A percentile compares a stretch with the other conserved stretches of the same genome.
Conservation (phyloP, 768 basidiomycete species). For the Agaricus blazei region DNA sequence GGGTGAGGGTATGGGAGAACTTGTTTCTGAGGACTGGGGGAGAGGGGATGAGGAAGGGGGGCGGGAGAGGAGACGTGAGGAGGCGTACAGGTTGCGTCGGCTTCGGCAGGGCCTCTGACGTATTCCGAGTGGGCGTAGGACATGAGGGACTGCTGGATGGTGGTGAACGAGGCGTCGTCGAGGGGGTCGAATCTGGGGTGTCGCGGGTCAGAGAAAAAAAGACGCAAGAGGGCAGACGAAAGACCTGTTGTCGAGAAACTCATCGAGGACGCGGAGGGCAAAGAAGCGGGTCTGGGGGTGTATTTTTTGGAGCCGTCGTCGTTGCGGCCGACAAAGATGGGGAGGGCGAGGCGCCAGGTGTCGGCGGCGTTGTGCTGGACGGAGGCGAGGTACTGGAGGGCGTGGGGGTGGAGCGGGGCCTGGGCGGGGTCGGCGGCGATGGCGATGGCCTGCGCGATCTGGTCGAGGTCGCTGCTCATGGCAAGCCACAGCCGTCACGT, state of each 20-base stretch:
- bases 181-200: slow-evolving; percentile 54
- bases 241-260: slow-evolving; percentile 77
- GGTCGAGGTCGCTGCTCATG: slow-evolving; percentile 76
- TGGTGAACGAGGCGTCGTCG: slow-evolving; percentile 64
- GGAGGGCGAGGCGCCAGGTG: slow-evolving; percentile 78
- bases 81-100: slow-evolving; percentile 71
- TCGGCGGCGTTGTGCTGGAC: slow-evolving; percentile 72
- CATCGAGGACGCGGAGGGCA: slow-evolving; percentile 74
- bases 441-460: slow-evolving; percentile 77
- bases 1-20: slow-evolving; percentile 84
- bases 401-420: slow-evolving; percentile 73
- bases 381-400: slow-evolving; percentile 74
- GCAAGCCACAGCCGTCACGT: background rate
- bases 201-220: slow-evolving; percentile 6
- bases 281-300: slow-evolving; percentile 71
- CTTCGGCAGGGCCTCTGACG: slow-evolving; percentile 79
- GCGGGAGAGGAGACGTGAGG: slow-evolving; percentile 1
- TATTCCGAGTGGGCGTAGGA: slow-evolving; percentile 88
- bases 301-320: slow-evolving; percentile 63
- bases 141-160: slow-evolving; percentile 71
- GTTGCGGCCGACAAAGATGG: slow-evolving; percentile 62
- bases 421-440: slow-evolving; percentile 83
- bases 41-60: slow-evolving; percentile 8
- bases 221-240: background rate
- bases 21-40: slow-evolving; percentile 85